phyloP scores from a whole-genome alignment of 345 rosid genomes.

The Murraya paniculata region DNA sequence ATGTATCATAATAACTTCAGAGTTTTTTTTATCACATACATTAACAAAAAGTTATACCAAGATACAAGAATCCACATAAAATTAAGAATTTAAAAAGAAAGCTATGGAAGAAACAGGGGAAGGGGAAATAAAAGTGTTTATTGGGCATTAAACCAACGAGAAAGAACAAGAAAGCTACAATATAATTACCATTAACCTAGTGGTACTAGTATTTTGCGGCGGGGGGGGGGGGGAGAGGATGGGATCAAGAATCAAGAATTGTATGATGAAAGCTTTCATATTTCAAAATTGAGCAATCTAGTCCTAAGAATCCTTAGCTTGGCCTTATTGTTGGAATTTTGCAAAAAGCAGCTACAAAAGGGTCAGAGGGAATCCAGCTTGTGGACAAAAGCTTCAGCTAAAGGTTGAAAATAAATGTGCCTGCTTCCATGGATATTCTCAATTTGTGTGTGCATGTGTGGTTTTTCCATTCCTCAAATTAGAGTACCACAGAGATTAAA shows the following conservation, averaged over 20 bases:
- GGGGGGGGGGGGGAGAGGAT: not conserved
- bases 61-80: not conserved
- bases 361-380: not conserved
- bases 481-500: not conserved
- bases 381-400: not conserved
- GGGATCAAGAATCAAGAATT: not conserved
- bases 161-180: not conserved
- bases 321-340: not conserved
- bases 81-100: not conserved
- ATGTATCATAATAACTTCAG: constrained; percentile 74
- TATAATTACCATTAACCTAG: not conserved
- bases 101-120: not conserved
- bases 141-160: not conserved
- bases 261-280: not conserved
- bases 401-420: not conserved
- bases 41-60: constrained; percentile 19
- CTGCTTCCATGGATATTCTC: not conserved
- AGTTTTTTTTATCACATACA: constrained; percentile 14
- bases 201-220: not conserved
- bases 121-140: not conserved
- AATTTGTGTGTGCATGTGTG: not conserved
- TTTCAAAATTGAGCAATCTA: not conserved
- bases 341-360: not conserved
- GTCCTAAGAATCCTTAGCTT: not conserved
- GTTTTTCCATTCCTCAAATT: not conserved